Conservation (phyloP, 495 filamentous ascomycete genomes). For the Tuber indicum region DNA sequence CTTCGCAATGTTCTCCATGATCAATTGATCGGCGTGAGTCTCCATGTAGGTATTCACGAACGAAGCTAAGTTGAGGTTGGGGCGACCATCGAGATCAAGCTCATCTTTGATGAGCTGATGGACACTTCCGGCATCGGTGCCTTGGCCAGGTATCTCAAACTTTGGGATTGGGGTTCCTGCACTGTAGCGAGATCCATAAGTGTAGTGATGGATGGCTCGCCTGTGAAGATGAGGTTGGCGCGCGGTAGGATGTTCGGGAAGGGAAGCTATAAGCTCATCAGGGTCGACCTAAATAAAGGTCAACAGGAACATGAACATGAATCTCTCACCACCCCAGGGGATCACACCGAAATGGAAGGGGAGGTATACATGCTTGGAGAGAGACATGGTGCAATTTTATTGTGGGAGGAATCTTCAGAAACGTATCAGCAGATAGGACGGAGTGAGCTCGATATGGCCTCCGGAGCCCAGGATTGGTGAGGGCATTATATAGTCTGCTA, state of each 20-base stretch:
- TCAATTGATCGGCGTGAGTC: conserved; percentile 56
- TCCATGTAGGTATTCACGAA: conserved; percentile 74
- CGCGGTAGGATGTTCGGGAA: conserved; percentile 49
- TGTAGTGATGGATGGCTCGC: conserved; percentile 51
- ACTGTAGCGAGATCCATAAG: conserved; percentile 60
- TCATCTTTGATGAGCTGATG: conserved; percentile 68
- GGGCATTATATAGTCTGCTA: not conserved
- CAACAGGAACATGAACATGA: too few species aligned
- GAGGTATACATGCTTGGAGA: conserved; percentile 36
- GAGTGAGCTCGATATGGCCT: not conserved
- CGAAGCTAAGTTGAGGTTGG: conserved; percentile 64
- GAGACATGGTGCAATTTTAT: conserved; percentile 30
- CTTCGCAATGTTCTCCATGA: conserved; percentile 63
- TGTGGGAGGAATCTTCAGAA: not conserved
- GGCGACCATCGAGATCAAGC: conserved; percentile 65
- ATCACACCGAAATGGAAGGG: not conserved
- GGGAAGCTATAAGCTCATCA: conserved; percentile 53
- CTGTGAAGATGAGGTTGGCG: conserved; percentile 44
- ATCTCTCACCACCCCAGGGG: not conserved
- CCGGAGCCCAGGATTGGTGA: not conserved
- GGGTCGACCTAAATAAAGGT: conserved; percentile 50
- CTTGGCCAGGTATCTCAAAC: conserved; percentile 57
- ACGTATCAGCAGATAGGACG: not conserved
- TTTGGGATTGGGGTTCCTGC: conserved; percentile 59
- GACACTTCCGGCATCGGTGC: conserved; percentile 57